Evolutionary conservation across 306 rosid genomes (phyloP).

Genomic region (Glycyrrhiza uralensis): DNA sequence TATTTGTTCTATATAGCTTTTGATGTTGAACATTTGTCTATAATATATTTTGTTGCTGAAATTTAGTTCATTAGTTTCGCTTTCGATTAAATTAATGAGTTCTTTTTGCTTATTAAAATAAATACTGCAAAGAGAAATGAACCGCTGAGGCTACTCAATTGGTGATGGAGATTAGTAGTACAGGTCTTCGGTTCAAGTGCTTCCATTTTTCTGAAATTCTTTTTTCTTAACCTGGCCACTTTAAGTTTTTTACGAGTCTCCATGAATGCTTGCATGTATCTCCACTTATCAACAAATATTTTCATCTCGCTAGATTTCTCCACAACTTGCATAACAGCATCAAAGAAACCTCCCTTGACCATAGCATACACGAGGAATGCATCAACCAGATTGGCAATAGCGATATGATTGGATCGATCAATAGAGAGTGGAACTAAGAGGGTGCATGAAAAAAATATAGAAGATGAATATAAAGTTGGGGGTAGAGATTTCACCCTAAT

Average conservation of each 20-base stretch:
- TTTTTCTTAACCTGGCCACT: constrained; percentile 70
- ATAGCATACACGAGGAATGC: constrained; percentile 83
- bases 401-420: no score
- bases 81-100: no score
- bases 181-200: constrained; percentile 69
- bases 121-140: constrained; percentile 72
- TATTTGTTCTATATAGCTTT: no score
- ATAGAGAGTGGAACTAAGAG: no score
- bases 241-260: constrained; percentile 90
- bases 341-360: constrained; percentile 97
- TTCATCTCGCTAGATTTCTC: constrained; percentile 84
- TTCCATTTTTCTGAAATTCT: constrained; percentile 76
- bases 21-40: no score
- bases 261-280: constrained; percentile 96
- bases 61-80: no score
- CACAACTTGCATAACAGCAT: constrained; percentile 93
- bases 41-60: no score
- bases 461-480: no score
- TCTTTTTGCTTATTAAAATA: no score
- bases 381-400: constrained; percentile 75
- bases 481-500: no score
- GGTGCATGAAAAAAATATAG: no score
- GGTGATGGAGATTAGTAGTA: constrained; percentile 72
- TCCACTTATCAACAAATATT: constrained; percentile 94
- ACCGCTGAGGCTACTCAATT: constrained; percentile 75